Evolutionary conservation across 169 alveolate genomes (phyloP), one percentile per base, ranked within the genome.

Genomic region (Cryptosporidium ubiquitum): DNA sequence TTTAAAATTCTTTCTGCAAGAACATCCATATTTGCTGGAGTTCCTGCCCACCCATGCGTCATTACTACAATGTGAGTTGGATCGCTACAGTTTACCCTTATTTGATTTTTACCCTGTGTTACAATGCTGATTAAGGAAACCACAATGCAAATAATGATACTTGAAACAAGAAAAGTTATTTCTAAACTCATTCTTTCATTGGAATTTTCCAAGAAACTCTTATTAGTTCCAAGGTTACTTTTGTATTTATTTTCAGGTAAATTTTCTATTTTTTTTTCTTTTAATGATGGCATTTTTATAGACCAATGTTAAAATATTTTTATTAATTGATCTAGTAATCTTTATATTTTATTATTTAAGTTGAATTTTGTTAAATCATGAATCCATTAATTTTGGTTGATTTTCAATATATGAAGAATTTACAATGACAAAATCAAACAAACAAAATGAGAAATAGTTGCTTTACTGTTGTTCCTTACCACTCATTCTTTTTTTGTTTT

Each of bases 1-100:
- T 64, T 23, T 60, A 64, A 33, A 33, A 79, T 60, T 79, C 89
- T 79, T 33, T 79, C 75, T 37, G 79, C 75, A n/a, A 79, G 49
- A 40, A 79, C 89, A 61, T 79, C 89, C 89, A 79, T 79, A 42
- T 79, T 79, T 26, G 89, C 74, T 18, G 89, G 89, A n/a, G 89
- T 79, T 26, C 89, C 89, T 29, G 89, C 89, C 89, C 89, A 79
- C 35, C 89, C 89, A 35, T 79, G 89, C 7, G 89, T 79, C 89
- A 79, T 79, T 61, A 79, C 74, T 61, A 79, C 52, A 18, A 79
- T 61, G 39, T 79, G 89, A 44, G 40, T 49, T 33, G 89, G 89
- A n/a, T 79, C 39, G 33, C 9, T 44, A 44, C 89, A 79, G 16
- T 31, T 58, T 0, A 12, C 51, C 58, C 73, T 79, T 16, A 61